Percentiles rank a stretch among this genome's conserved stretches.
Evolutionary conservation across 139 green algal species (phyloP).

Genomic region (Volvox africanus): DNA sequence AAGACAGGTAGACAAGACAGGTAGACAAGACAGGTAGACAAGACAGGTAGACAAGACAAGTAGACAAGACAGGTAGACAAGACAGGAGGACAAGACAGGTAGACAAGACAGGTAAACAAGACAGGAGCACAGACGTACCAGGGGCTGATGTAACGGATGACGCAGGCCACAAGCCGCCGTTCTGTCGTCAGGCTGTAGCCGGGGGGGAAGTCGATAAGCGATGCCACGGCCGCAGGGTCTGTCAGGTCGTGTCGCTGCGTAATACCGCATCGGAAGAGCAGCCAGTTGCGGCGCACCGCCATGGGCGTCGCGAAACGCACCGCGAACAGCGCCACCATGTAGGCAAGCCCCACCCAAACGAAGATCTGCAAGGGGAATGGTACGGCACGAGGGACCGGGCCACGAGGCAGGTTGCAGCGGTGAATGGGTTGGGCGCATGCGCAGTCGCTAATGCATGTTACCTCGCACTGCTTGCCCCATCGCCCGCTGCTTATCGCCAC

Average conservation of each 20-base stretch:
- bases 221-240: background rate
- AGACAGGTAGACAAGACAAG: too few species aligned
- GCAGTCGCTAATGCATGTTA: too few species aligned
- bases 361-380: conserved; percentile 4
- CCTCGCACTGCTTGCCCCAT: background rate
- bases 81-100: too few species aligned
- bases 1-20: too few species aligned
- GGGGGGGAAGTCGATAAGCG: background rate
- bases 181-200: conserved; percentile 12
- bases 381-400: too few species aligned
- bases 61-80: too few species aligned
- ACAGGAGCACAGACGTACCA: conserved; percentile 35
- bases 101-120: too few species aligned
- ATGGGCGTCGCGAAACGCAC: background rate
- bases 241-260: background rate
- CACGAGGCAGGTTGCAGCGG: too few species aligned
- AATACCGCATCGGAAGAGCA: background rate
- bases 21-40: too few species aligned
- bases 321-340: background rate
- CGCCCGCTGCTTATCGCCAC: too few species aligned
- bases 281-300: background rate
- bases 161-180: conserved; percentile 9
- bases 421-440: too few species aligned
- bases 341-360: background rate
- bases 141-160: conserved; percentile 4